phyloP scores from a whole-genome alignment of 2,329 filamentous ascomycete genomes.

The Monilinia aucupariae region DNA sequence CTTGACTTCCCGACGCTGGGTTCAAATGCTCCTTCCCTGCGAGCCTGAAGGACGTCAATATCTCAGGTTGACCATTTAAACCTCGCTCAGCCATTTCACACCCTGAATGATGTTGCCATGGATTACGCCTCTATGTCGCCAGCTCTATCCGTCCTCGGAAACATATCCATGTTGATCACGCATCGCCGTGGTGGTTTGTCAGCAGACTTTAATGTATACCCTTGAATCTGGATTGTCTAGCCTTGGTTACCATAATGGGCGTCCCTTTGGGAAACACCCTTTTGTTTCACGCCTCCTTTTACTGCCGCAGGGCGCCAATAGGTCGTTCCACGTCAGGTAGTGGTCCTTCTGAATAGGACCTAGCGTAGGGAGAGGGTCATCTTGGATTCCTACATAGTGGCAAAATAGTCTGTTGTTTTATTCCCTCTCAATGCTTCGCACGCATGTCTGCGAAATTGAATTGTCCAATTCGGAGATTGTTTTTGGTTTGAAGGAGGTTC shows the following conservation, averaged over 20 bases:
- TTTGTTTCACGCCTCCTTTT: neutral
- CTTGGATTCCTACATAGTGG: neutral
- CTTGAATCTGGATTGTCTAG: neutral
- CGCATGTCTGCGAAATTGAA: neutral
- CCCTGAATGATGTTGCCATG: neutral
- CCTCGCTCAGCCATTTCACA: too few relatives aligned
- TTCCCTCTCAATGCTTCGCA: neutral
- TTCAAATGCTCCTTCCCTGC: neutral
- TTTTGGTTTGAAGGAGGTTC: neutral
- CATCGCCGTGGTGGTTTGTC: neutral
- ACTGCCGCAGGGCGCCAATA: neutral
- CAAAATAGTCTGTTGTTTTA: neutral
- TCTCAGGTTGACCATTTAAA: neutral
- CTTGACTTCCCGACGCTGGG: neutral
- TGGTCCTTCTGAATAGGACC: neutral
- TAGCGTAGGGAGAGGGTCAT: neutral
- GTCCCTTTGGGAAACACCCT: neutral
- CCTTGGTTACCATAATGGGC: neutral
- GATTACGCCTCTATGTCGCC: neutral
- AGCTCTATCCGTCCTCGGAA: neutral
- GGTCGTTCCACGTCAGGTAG: neutral
- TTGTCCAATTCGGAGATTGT: slow-evolving; percentile 2
- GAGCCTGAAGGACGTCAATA: neutral
- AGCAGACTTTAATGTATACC: neutral
- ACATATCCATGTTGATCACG: neutral